phyloP scores from a whole-genome alignment of 2,329 filamentous ascomycete species.

The Trichoderma sp. region DNA sequence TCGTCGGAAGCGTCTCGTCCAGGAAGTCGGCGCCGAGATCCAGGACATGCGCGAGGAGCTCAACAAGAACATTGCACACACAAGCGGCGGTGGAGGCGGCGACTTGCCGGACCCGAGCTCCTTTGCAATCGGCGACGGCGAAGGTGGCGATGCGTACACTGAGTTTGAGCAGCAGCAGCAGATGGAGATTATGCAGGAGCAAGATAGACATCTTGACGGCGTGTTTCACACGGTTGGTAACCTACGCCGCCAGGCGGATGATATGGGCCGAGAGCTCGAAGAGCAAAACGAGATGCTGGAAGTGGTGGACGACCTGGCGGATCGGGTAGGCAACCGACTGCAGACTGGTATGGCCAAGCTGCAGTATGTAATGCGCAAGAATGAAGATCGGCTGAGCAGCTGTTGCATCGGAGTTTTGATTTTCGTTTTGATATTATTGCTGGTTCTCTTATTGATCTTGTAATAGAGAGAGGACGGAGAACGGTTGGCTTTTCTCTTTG shows the following conservation, averaged over 20 bases:
- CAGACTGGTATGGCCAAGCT: conserved; percentile 87
- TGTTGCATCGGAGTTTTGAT: conserved; percentile 92
- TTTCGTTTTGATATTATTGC: conserved; percentile 80
- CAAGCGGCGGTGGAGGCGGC: conserved; percentile 41
- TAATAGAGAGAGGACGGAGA: conserved; percentile 38
- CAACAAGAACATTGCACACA: conserved; percentile 55
- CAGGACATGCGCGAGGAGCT: conserved; percentile 88
- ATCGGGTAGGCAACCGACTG: conserved; percentile 84
- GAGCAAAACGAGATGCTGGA: conserved; percentile 91
- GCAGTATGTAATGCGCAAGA: conserved; percentile 79
- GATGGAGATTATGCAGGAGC: conserved; percentile 87
- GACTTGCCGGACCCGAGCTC: conserved; percentile 59
- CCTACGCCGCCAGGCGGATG: conserved; percentile 84
- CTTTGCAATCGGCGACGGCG: conserved; percentile 59
- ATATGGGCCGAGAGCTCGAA: conserved; percentile 95
- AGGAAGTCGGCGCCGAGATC: conserved; percentile 86
- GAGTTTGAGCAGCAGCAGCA: conserved; percentile 92
- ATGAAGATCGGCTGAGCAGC: conserved; percentile 85
- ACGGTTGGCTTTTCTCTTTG: neutral
- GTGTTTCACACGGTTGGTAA: conserved; percentile 94
- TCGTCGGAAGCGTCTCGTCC: conserved; percentile 78
- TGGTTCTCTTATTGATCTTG: conserved; percentile 74
- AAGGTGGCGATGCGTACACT: conserved; percentile 67
- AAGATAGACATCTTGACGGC: conserved; percentile 89
- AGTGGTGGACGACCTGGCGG: conserved; percentile 80